Conservation (phyloP, 345 rosid species). For the Acer saccharum region DNA sequence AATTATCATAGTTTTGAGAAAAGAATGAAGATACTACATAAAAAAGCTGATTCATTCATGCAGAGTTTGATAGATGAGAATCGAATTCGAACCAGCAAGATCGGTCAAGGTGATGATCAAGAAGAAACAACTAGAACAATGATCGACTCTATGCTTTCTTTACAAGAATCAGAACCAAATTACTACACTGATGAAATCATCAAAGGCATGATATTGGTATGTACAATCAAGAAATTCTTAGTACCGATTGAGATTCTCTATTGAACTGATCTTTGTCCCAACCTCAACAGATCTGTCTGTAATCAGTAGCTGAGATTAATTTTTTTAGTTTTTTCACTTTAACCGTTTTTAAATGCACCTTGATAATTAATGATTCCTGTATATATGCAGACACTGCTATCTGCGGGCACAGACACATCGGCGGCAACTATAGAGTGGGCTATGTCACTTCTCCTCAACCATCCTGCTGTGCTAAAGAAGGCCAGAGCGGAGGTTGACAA, state of each 20-base stretch:
- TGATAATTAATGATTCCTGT: too few relatives aligned
- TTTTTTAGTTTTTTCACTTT: too few relatives aligned
- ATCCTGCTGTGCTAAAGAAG: conserved; percentile 33
- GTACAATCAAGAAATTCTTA: not conserved
- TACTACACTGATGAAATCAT: conserved; percentile 19
- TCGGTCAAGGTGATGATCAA: not conserved
- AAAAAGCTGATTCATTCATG: not conserved
- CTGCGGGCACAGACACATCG: too few relatives aligned
- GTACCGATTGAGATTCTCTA: too few relatives aligned
- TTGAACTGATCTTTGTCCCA: too few relatives aligned
- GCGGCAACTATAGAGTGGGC: conserved; percentile 52
- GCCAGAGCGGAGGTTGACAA: conserved; percentile 34
- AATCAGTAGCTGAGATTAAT: too few relatives aligned
- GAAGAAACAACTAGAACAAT: not conserved
- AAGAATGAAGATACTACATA: not conserved
- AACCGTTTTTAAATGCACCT: too few relatives aligned
- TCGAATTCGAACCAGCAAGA: not conserved
- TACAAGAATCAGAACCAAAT: conserved; percentile 20
- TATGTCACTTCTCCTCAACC: conserved; percentile 44
- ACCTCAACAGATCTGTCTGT: too few relatives aligned
- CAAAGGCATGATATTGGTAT: conserved; percentile 21
- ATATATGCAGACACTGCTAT: too few relatives aligned
- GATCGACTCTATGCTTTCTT: conserved; percentile 9
- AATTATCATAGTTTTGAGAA: not conserved
- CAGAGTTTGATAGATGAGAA: conserved; percentile 23